phyloP scores from a whole-genome alignment of 352 stramenopile genomes.

The Pythium aristosporum region DNA sequence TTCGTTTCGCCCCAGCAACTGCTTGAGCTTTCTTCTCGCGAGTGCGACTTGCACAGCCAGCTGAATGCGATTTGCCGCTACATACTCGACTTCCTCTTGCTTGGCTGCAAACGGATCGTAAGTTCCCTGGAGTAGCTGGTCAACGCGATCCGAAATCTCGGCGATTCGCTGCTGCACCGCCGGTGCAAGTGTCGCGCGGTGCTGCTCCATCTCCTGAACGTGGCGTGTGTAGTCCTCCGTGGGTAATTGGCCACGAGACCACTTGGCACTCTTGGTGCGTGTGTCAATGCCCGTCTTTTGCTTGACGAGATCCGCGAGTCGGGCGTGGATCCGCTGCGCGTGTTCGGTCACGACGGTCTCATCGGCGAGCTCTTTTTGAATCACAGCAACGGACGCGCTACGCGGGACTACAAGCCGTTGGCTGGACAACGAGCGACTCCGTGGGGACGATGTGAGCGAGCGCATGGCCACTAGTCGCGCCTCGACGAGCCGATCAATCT shows the following conservation, averaged over 20 bases:
- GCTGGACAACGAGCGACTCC: neutral
- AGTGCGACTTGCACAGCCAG: slow-evolving; percentile 38
- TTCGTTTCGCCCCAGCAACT: slow-evolving; percentile 29
- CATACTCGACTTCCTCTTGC: slow-evolving; percentile 19
- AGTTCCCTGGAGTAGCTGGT: slow-evolving; percentile 33
- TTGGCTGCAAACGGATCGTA: slow-evolving; percentile 40
- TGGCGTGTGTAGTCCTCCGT: slow-evolving; percentile 34
- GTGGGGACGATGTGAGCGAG: neutral
- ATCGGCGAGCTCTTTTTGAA: slow-evolving; percentile 6
- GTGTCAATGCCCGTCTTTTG: slow-evolving; percentile 22
- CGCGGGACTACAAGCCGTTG: slow-evolving; percentile 3
- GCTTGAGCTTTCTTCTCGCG: slow-evolving; percentile 46
- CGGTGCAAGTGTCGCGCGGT: slow-evolving; percentile 30
- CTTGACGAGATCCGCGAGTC: slow-evolving; percentile 18
- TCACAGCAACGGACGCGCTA: slow-evolving; percentile 15
- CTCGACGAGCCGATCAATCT: slow-evolving; percentile 57
- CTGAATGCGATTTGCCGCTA: slow-evolving; percentile 47
- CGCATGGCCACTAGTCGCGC: slow-evolving; percentile 35
- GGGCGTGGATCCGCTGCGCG: slow-evolving; percentile 15
- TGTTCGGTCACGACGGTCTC: slow-evolving; percentile 8
- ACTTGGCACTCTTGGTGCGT: slow-evolving; percentile 22
- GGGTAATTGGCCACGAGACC: slow-evolving; percentile 23
- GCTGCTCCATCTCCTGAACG: slow-evolving; percentile 18
- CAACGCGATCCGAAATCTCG: slow-evolving; percentile 36
- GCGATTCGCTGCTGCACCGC: slow-evolving; percentile 42